Evolutionary conservation across 2,329 filamentous ascomycete genomes (phyloP).

Genomic region (Cladosporium velox): DNA sequence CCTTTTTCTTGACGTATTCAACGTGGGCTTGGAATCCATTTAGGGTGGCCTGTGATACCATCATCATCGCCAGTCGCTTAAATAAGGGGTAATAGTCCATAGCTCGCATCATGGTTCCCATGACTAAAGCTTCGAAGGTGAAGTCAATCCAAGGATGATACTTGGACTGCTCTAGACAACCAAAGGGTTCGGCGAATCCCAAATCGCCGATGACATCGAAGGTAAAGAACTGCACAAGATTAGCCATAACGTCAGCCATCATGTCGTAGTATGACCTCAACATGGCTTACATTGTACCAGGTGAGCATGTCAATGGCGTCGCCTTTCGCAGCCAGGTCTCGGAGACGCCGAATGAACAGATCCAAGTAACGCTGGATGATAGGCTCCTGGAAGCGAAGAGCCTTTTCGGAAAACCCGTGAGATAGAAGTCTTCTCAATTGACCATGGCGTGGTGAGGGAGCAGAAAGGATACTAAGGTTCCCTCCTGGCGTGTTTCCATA

Average conservation of each 20-base stretch:
- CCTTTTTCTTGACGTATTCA: not conserved
- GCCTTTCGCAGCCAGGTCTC: not conserved
- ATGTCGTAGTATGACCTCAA: not conserved
- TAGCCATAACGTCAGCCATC: not conserved
- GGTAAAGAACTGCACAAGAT: not conserved
- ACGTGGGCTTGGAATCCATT: constrained; percentile 4
- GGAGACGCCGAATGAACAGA: not conserved
- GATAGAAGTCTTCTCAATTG: not conserved
- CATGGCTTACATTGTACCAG: not conserved
- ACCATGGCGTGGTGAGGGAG: not conserved
- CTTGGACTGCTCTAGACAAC: constrained; percentile 34
- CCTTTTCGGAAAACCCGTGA: not conserved
- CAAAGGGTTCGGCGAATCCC: constrained; percentile 33
- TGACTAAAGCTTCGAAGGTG: constrained; percentile 17
- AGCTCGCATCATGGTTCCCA: not conserved
- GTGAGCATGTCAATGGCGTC: not conserved
- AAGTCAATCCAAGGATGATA: constrained; percentile 32
- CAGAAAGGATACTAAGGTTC: not conserved
- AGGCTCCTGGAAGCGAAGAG: not conserved
- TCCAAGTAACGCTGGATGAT: not conserved
- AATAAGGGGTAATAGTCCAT: constrained; percentile 11
- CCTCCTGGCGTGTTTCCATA: not conserved
- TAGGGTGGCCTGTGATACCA: constrained; percentile 12
- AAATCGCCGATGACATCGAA: constrained; percentile 38
- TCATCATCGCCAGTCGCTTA: constrained; percentile 3